Percentiles rank a stretch among this genome's conserved stretches.
Evolutionary conservation across 495 filamentous ascomycete genomes (phyloP).

Genomic region (Podospora fimiseda): DNA sequence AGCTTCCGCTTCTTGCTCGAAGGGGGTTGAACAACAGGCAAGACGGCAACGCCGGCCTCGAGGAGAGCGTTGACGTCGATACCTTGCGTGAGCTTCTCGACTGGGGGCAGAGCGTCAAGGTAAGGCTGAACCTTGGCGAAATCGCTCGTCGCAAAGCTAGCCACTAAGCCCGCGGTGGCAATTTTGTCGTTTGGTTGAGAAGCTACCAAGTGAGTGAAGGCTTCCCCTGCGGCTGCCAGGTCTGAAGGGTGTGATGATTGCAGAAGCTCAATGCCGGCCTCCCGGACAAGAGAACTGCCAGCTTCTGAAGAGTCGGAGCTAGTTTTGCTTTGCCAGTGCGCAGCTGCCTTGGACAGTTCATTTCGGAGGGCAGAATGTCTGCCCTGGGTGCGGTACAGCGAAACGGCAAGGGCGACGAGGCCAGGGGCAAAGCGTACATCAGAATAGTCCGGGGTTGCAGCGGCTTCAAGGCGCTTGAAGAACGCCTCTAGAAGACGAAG

Average conservation of each 20-base stretch:
- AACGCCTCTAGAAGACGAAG: slow-evolving; percentile 68
- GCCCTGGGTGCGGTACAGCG: slow-evolving; percentile 71
- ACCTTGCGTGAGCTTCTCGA: slow-evolving; percentile 57
- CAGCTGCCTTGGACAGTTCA: slow-evolving; percentile 72
- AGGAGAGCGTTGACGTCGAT: slow-evolving; percentile 68
- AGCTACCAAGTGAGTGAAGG: slow-evolving; percentile 63
- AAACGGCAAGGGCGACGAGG: slow-evolving; percentile 72
- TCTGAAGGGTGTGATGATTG: slow-evolving; percentile 63
- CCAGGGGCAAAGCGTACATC: slow-evolving; percentile 81
- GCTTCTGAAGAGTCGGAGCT: slow-evolving; percentile 35
- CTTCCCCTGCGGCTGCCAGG: slow-evolving; percentile 58
- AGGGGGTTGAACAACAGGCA: slow-evolving; percentile 30
- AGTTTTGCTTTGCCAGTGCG: slow-evolving; percentile 61
- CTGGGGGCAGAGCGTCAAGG: slow-evolving; percentile 56
- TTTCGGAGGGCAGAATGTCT: slow-evolving; percentile 65
- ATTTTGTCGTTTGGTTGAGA: slow-evolving; percentile 56
- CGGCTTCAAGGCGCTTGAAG: slow-evolving; percentile 64
- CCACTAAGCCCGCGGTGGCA: slow-evolving; percentile 74
- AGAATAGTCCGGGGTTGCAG: slow-evolving; percentile 47
- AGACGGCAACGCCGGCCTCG: slow-evolving; percentile 64
- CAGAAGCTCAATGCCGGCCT: slow-evolving; percentile 73
- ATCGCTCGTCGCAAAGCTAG: slow-evolving; percentile 66
- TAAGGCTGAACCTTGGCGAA: slow-evolving; percentile 54
- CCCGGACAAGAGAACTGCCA: slow-evolving; percentile 58
- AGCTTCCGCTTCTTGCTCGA: slow-evolving; percentile 26